Conservation (phyloP, 2,329 filamentous ascomycete species). For the Emmonsia crescens region DNA sequence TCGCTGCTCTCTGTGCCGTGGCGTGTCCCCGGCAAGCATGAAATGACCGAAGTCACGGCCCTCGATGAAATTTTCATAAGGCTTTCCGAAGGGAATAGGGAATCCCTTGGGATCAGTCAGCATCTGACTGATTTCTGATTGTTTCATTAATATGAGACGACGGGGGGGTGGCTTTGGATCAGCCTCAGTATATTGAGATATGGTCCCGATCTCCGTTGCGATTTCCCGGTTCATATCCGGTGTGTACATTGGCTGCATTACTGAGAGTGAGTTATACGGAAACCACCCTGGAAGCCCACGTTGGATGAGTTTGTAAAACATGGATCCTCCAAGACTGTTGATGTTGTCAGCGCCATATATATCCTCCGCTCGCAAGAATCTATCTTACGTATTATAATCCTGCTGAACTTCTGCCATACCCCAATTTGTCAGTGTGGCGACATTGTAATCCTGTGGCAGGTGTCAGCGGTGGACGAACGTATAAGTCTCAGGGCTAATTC, state of each 20-base stretch:
- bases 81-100: conserved; percentile 13
- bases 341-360: background rate
- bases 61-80: conserved; percentile 12
- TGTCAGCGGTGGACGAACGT: background rate
- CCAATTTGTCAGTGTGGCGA: conserved; percentile 28
- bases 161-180: conserved; percentile 7
- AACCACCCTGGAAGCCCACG: conserved; percentile 20
- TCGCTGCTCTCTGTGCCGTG: conserved; percentile 9
- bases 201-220: conserved; percentile 14
- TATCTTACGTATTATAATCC: conserved; percentile 16
- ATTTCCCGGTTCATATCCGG: conserved; percentile 18
- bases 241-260: conserved; percentile 19
- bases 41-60: conserved; percentile 12
- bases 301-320: conserved; percentile 20
- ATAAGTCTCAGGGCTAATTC: background rate
- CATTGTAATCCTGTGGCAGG: conserved; percentile 22
- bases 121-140: conserved; percentile 12
- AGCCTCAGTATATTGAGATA: conserved; percentile 6
- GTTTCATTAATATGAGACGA: conserved; percentile 10
- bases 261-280: conserved; percentile 17
- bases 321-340: conserved; percentile 16
- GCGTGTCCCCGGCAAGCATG: conserved; percentile 13
- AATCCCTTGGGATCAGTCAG: conserved; percentile 15
- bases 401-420: conserved; percentile 26
- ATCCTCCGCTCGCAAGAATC: background rate